A percentile compares a stretch with the other conserved stretches of the same genome.
Evolutionary conservation across 2,329 filamentous ascomycete species (phyloP).

Genomic region (Colletotrichum tropicale): DNA sequence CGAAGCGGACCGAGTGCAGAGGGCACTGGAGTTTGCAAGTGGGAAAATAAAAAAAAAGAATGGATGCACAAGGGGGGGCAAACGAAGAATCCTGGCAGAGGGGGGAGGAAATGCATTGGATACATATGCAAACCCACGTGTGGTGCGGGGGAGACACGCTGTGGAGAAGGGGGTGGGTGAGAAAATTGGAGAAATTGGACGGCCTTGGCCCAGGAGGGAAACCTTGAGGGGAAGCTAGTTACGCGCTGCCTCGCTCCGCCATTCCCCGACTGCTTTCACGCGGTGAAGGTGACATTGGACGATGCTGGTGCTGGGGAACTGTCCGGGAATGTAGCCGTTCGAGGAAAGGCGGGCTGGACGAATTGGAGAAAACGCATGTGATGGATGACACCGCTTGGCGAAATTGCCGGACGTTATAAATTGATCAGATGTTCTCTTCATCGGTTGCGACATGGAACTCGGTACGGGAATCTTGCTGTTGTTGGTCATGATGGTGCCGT

Average conservation of each 20-base stretch:
- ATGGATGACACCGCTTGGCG: neutral
- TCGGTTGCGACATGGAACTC: neutral
- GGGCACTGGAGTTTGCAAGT: neutral
- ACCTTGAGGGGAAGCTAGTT: neutral
- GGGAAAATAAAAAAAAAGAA: conserved; percentile 8
- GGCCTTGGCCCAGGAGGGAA: neutral
- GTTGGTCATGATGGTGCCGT: neutral
- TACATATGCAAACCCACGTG: conserved; percentile 15
- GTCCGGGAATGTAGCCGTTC: neutral
- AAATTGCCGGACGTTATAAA: neutral
- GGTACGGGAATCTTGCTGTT: neutral
- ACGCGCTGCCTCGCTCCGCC: neutral
- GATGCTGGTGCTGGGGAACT: neutral
- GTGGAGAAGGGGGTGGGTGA: conserved; percentile 3
- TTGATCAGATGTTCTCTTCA: neutral
- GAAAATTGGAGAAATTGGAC: conserved; percentile 9
- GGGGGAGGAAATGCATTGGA: neutral
- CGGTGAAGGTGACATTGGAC: neutral
- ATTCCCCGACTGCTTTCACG: neutral
- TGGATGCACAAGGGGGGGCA: conserved; percentile 9
- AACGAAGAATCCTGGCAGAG: conserved; percentile 7
- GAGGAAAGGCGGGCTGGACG: neutral
- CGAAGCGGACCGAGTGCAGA: conserved; percentile 33
- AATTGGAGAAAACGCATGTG: neutral
- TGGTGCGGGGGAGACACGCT: conserved; percentile 8